Evolutionary conservation across 169 alveolate species (phyloP).

Genomic region (Plasmodium vivax): DNA sequence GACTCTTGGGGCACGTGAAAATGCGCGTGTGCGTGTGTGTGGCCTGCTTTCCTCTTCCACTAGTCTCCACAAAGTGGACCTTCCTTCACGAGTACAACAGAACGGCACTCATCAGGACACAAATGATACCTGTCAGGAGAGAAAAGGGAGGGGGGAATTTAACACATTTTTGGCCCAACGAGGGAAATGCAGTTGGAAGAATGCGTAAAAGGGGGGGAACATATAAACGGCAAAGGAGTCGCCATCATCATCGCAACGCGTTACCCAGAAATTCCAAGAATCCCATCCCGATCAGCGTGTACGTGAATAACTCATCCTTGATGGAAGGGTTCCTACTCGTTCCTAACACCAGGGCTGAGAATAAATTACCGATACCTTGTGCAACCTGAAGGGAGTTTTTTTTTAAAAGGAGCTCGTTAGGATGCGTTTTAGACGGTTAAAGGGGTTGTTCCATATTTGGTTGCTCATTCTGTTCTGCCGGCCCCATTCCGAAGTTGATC

Average conservation of each 20-base stretch:
- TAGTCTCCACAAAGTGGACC: slow-evolving; percentile 6
- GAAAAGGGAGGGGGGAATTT: not conserved
- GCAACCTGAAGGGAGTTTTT: slow-evolving; percentile 79
- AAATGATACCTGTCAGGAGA: slow-evolving; percentile 78
- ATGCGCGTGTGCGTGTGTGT: not conserved
- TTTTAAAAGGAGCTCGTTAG: not conserved
- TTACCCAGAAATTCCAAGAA: slow-evolving; percentile 90
- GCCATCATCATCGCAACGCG: not conserved
- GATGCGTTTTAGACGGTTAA: not conserved
- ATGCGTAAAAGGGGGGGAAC: not conserved
- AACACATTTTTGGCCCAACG: not conserved
- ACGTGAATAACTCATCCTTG: slow-evolving; percentile 91
- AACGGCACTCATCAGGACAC: slow-evolving; percentile 91
- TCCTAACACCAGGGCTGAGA: slow-evolving; percentile 92
- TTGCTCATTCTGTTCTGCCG: not conserved
- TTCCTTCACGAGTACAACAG: slow-evolving; percentile 85
- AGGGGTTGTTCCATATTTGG: not conserved
- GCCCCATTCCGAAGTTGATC: not conserved
- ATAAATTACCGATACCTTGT: slow-evolving; percentile 92
- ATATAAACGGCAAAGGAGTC: not conserved
- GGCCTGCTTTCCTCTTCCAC: not conserved
- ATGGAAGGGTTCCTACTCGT: slow-evolving; percentile 92
- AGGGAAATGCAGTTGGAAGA: not conserved
- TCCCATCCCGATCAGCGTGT: slow-evolving; percentile 93
- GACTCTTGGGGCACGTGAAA: not conserved